Conservation (phyloP, 2,329 filamentous ascomycete species). For the Gyromitra esculenta region DNA sequence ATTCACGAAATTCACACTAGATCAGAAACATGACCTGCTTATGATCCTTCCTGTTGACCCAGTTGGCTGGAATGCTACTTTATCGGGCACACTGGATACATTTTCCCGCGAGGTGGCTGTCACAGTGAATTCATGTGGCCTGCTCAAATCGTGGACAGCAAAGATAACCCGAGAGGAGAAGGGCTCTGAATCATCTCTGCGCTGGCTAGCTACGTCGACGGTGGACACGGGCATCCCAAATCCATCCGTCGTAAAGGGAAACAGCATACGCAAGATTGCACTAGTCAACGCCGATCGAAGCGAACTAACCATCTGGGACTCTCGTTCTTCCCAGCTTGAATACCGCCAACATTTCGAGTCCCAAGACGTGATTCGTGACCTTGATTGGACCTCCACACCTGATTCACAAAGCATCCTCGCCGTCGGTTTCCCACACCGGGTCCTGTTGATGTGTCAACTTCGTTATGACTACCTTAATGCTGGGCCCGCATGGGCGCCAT, state of each 20-base stretch:
- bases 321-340: slow-evolving; percentile 80
- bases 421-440: slow-evolving; percentile 88
- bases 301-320: slow-evolving; percentile 89
- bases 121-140: slow-evolving; percentile 79
- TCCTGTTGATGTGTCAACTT: slow-evolving; percentile 84
- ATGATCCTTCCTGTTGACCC: slow-evolving; percentile 81
- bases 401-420: slow-evolving; percentile 88
- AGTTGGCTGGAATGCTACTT: slow-evolving; percentile 75
- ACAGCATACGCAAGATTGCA: slow-evolving; percentile 85
- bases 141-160: slow-evolving; percentile 86
- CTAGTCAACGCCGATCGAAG: slow-evolving; percentile 78
- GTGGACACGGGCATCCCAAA: slow-evolving; percentile 80
- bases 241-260: slow-evolving; percentile 82
- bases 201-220: slow-evolving; percentile 83
- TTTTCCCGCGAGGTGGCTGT: slow-evolving; percentile 88
- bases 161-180: slow-evolving; percentile 68
- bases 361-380: slow-evolving; percentile 79
- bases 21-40: slow-evolving; percentile 69
- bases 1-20: slow-evolving; percentile 70
- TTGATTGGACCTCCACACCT: slow-evolving; percentile 93
- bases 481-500: slow-evolving; percentile 86
- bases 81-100: slow-evolving; percentile 82
- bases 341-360: slow-evolving; percentile 78
- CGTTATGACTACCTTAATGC: slow-evolving; percentile 91
- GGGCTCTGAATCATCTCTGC: slow-evolving; percentile 66